Evolutionary conservation across 805 yeast species (phyloP).

Genomic region (Saturnispora serradocipensis): DNA sequence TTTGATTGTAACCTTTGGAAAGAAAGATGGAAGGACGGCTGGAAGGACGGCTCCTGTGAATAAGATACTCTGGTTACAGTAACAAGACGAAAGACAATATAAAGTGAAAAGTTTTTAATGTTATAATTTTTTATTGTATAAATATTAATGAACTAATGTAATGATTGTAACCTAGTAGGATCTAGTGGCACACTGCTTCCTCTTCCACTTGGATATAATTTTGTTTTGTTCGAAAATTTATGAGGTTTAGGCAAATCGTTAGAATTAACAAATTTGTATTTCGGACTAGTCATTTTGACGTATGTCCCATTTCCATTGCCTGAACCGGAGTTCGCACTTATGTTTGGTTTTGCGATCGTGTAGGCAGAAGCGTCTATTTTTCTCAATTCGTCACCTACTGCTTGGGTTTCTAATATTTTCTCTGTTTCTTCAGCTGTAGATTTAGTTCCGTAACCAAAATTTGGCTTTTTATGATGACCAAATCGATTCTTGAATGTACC

Average conservation of each 20-base stretch:
- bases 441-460: constrained; percentile 10
- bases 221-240: constrained; percentile 56
- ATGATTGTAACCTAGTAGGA: constrained; percentile 24
- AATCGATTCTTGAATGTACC: constrained; percentile 9
- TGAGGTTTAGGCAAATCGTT: constrained; percentile 82
- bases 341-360: constrained; percentile 38
- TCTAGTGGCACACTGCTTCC: constrained; percentile 87
- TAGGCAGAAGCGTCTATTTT: constrained; percentile 58
- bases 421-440: constrained; percentile 9
- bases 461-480: constrained; percentile 10
- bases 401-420: constrained; percentile 33
- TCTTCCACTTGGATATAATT: constrained; percentile 90
- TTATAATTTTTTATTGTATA: constrained; percentile 1
- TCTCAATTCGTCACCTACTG: constrained; percentile 43
- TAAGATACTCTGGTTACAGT: background rate
- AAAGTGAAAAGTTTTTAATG: background rate
- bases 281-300: constrained; percentile 55
- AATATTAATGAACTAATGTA: background rate
- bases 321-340: constrained; percentile 12
- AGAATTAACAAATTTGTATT: constrained; percentile 62
- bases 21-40: constrained; percentile 90
- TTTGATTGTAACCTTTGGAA: constrained; percentile 90
- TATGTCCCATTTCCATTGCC: constrained; percentile 12
- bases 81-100: background rate
- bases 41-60: constrained; percentile 58